These are phyloP conservation scores for Neolentinus lepideus DNA, from an alignment of 1,284 basidiomycete genomes.

Conservation along the genomic window DNA sequence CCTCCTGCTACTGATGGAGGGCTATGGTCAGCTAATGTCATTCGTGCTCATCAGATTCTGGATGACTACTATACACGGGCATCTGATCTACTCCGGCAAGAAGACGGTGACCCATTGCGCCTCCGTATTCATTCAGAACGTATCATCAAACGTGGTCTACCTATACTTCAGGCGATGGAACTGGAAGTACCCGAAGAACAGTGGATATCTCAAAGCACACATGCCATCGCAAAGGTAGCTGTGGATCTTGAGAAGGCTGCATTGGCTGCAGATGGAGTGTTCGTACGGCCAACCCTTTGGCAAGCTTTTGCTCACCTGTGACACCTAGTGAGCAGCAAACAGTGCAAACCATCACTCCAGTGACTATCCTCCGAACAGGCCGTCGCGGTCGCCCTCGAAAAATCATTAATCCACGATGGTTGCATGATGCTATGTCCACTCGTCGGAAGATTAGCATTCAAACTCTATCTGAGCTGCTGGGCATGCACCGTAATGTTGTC, in stretches of 20 bases:
- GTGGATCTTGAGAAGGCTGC: conserved; percentile 1
- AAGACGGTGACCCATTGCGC: conserved; percentile 5
- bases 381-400: conserved; percentile 4
- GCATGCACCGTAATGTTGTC: conserved; percentile 4
- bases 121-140: conserved; percentile 5
- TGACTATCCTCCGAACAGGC: neutral
- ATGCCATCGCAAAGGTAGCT: conserved; percentile 1
- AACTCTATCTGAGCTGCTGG: conserved; percentile 1
- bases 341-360: neutral
- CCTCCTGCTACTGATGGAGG: no score
- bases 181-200: neutral
- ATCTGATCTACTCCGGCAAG: neutral
- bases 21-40: neutral
- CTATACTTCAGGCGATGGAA: conserved; percentile 1
- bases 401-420: conserved; percentile 1
- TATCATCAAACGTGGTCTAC: neutral
- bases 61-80: neutral
- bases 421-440: conserved; percentile 4
- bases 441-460: neutral
- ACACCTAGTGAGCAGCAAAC: neutral
- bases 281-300: no score
- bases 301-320: no score
- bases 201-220: neutral
- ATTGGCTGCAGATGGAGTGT: neutral
- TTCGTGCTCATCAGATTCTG: neutral